phyloP scores from a whole-genome alignment of 1,139 yeast species.

The Kodamaea suecica region DNA sequence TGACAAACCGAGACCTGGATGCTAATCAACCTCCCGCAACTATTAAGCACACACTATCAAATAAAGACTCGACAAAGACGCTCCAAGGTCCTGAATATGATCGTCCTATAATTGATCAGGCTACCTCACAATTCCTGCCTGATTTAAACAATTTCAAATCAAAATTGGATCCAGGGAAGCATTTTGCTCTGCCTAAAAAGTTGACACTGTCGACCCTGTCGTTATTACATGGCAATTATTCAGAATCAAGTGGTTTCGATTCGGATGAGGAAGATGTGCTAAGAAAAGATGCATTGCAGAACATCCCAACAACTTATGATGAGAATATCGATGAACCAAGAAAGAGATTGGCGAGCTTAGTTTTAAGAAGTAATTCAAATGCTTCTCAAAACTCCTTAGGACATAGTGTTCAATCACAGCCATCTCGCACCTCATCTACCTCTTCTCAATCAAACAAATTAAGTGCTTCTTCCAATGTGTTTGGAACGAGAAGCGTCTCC shows the following conservation, averaged over 20 bases:
- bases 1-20: too few species aligned
- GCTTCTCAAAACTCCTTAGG: slow-evolving; percentile 1
- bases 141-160: slow-evolving; percentile 16
- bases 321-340: slow-evolving; percentile 30
- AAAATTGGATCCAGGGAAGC: slow-evolving; percentile 46
- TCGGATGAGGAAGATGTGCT: slow-evolving; percentile 13
- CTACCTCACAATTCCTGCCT: slow-evolving; percentile 10
- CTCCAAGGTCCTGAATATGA: slow-evolving; percentile 1
- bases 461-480: slow-evolving; percentile 2
- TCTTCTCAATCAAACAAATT: neutral
- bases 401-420: slow-evolving; percentile 1
- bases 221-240: slow-evolving; percentile 9
- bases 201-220: slow-evolving; percentile 6
- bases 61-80: slow-evolving; percentile 5
- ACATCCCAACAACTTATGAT: slow-evolving; percentile 35
- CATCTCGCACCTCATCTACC: slow-evolving; percentile 2
- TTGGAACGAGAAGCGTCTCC: slow-evolving; percentile 13
- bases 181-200: slow-evolving; percentile 8
- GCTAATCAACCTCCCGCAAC: too few species aligned
- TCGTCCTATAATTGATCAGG: too few species aligned
- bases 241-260: slow-evolving; percentile 15
- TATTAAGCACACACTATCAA: neutral
- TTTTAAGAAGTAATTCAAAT: neutral
- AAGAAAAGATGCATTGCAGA: slow-evolving; percentile 25
- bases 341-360: slow-evolving; percentile 1